These are phyloP conservation scores for Salvia sclarea DNA, from an alignment of 305 asterid species.

Conservation along the genomic window DNA sequence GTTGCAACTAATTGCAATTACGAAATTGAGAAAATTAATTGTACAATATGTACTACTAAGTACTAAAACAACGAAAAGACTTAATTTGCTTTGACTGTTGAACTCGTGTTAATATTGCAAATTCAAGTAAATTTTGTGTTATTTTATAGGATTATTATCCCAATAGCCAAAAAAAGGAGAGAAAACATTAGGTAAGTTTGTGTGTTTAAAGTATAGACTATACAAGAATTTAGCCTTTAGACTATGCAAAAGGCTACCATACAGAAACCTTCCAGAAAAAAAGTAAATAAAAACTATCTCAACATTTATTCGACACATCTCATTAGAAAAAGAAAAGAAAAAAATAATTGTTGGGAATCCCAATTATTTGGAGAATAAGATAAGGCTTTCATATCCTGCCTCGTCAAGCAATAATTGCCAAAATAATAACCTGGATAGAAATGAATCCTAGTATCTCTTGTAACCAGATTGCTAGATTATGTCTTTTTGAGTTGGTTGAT, in stretches of 20 bases:
- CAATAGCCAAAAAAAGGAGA: too few relatives aligned
- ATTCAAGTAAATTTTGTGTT: too few relatives aligned
- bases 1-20: too few relatives aligned
- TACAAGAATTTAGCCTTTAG: neutral
- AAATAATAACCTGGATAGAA: slow-evolving; percentile 6
- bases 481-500: neutral
- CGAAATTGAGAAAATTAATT: too few relatives aligned
- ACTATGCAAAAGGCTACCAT: too few relatives aligned
- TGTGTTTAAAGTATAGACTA: neutral
- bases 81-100: too few relatives aligned
- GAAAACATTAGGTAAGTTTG: neutral
- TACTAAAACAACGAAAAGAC: too few relatives aligned
- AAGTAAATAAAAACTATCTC: neutral
- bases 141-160: too few relatives aligned
- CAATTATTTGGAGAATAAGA: slow-evolving; percentile 10
- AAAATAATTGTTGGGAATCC: slow-evolving; percentile 4
- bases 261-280: neutral
- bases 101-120: too few relatives aligned
- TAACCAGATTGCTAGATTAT: neutral
- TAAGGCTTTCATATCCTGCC: neutral
- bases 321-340: neutral
- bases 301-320: neutral
- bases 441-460: slow-evolving; percentile 2
- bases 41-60: too few relatives aligned
- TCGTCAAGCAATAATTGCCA: neutral